Evolutionary conservation across 2,329 filamentous ascomycete genomes (phyloP), one percentile per base, ranked within the genome.

Genomic region (Trichoderma arundinaceum): DNA sequence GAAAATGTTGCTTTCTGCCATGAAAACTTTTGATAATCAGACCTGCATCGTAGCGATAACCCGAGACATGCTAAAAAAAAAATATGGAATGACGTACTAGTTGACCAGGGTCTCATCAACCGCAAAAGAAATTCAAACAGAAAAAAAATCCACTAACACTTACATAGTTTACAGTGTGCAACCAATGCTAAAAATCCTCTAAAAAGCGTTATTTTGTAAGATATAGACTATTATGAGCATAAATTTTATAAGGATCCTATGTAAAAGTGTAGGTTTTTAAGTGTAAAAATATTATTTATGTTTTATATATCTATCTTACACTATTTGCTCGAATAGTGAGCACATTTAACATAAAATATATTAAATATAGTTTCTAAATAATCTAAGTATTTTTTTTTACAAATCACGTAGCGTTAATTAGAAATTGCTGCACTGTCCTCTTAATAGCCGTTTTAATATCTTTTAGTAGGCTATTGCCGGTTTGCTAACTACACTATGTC

Each of bases 41-140:
- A 41, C 22, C 33, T 35, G 38, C n/a, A 38, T 51, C 60, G 28
- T 13, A 12, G 3, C 58, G 15, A 49, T 35, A 15, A 60, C 19
- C 19, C 19, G 57, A 15, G 13, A 43, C 10, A 22, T 19, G 7
- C 8, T 17, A 19, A 44, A 39, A 46, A 35, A 57, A 44, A 49
- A 64, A 33, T 64, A 15, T 12, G 35, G 7, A 65, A 57, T 65
- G 52, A 59, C 51, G 53, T 49, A 65, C 61, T 57, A 64, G 41
- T 19, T 10, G 33, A 17, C 41, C 41, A 58, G 22, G 35, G 58
- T 51, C 38, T 44, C 19, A 12, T 19, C 39, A 19, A 8, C 12
- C 41, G n/a, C n/a, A 2, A 19, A 28, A 64, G 12, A 38, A 33
- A 7, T 22, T 33, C n/a, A 9, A 58, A 17, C 6, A 3, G 15